Base-by-base conservation (phyloP, 2,329 filamentous ascomycete genomes). In the Elsinoe fawcettii region DNA sequence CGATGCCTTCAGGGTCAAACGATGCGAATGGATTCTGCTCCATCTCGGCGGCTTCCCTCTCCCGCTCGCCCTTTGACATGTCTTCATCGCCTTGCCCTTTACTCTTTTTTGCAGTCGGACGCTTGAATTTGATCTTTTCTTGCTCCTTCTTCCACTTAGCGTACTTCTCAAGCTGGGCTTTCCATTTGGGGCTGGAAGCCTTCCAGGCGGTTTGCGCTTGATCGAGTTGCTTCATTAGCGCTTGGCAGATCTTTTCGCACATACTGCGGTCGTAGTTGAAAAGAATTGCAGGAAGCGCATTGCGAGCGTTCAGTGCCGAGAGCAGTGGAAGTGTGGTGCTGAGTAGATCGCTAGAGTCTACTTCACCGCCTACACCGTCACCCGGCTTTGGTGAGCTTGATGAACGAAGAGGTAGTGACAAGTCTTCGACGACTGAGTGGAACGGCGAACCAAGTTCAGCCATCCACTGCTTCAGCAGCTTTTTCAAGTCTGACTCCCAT, bases 251-350 rank as follows among this genome's bases (percentile, higher is more conserved):
- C 8, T 69, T 67, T 67, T 90, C 86, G 63, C 88, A 91, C 27
- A 73, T 69, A 1, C 69, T 68, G 49, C 86, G 81, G 61, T 90
- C 85, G 63, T 88, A 92, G 66, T 88, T 88, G 74, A 92, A 92
- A 1, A 90, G 69, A 11, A 92, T 82, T 0, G 85, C 87, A 0
- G 87, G 88, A 1, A 92, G 74, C 0, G 84, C 85, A 57, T 81
- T 79, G 57, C 83, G 80, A 14, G 75, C 73, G 51, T 88, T 79
- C 0, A 90, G 74, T 30, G 83, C 77, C 14, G 73, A 76, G 0
- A 86, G 72, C 27, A 88, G 70, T 1, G 82, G 77, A 16, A 87
- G 70, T 2, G 79, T 82, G 8, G 77, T 79, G 20, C 65, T 63
- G 27, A 69, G 63, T 9, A 78, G 63, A 36, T 63, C 58, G n/a